Evolutionary conservation across 148 eudicot genomes (phyloP).

Genomic region (Amaranthus cruentus): DNA sequence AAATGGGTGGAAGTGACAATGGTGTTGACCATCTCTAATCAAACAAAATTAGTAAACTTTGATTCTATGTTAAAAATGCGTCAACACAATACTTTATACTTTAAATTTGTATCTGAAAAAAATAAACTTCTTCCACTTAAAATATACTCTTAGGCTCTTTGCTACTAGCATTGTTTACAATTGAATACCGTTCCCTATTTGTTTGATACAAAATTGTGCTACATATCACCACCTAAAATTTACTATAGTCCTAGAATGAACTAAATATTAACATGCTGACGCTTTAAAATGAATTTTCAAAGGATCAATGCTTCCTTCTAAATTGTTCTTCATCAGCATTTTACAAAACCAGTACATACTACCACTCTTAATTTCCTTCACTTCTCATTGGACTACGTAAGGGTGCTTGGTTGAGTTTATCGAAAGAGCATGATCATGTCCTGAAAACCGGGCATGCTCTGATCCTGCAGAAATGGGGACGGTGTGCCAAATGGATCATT

Average conservation of each 20-base stretch:
- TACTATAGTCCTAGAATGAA: constrained; percentile 7
- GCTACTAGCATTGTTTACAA: not conserved
- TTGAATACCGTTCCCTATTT: not conserved
- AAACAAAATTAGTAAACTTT: too few relatives aligned
- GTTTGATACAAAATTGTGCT: constrained; percentile 12
- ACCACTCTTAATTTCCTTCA: not conserved
- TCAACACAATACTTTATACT: too few relatives aligned
- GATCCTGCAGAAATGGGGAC: constrained; percentile 35
- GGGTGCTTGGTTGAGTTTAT: not conserved
- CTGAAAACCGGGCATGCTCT: constrained; percentile 31
- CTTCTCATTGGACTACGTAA: not conserved
- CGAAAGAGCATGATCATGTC: constrained; percentile 45
- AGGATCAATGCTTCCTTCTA: not conserved
- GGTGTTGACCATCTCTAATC: too few relatives aligned
- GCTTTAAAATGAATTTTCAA: constrained; percentile 10
- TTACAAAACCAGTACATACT: not conserved
- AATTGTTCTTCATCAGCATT: constrained; percentile 15
- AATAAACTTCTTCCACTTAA: not conserved
- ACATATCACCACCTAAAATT: constrained; percentile 8
- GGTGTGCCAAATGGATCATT: constrained; percentile 38
- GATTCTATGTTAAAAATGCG: too few relatives aligned
- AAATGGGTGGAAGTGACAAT: too few relatives aligned
- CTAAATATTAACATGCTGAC: constrained; percentile 27
- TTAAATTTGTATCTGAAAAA: too few relatives aligned
- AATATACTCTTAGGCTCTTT: not conserved